Percentiles rank a stretch among this genome's conserved stretches.
Evolutionary conservation across 2,329 filamentous ascomycete species (phyloP).

Genomic region (Curvularia verruculosa): DNA sequence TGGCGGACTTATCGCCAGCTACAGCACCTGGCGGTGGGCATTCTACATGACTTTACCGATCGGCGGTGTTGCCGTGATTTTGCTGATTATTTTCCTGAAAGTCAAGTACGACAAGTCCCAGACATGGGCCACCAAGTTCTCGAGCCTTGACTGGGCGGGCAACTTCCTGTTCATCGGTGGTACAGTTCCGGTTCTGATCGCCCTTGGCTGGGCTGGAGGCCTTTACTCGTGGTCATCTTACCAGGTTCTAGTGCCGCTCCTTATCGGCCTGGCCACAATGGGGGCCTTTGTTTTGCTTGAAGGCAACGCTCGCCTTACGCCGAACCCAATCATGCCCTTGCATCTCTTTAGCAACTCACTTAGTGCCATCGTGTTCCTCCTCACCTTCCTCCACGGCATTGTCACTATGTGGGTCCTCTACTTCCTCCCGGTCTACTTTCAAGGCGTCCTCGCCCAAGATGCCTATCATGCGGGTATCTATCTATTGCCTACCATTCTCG

Average conservation of each 20-base stretch:
- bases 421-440: conserved; percentile 30
- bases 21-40: background rate
- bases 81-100: background rate
- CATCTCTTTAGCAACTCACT: background rate
- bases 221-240: background rate
- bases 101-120: background rate
- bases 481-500: background rate
- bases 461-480: background rate
- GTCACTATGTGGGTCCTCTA: conserved; percentile 4
- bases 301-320: background rate
- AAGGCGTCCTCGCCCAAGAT: conserved; percentile 7
- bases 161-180: background rate
- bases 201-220: background rate
- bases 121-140: background rate
- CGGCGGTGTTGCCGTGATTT: background rate
- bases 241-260: background rate
- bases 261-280: background rate
- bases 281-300: background rate
- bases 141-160: background rate
- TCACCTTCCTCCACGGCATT: conserved; percentile 1
- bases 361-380: background rate
- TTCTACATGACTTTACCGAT: background rate
- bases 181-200: background rate
- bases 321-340: background rate
- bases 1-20: background rate